A percentile compares a stretch with the other conserved stretches of the same genome.
These are phyloP conservation scores for Saturnispora dispora DNA, from an alignment of 805 yeast genomes.

Conservation along the genomic window DNA sequence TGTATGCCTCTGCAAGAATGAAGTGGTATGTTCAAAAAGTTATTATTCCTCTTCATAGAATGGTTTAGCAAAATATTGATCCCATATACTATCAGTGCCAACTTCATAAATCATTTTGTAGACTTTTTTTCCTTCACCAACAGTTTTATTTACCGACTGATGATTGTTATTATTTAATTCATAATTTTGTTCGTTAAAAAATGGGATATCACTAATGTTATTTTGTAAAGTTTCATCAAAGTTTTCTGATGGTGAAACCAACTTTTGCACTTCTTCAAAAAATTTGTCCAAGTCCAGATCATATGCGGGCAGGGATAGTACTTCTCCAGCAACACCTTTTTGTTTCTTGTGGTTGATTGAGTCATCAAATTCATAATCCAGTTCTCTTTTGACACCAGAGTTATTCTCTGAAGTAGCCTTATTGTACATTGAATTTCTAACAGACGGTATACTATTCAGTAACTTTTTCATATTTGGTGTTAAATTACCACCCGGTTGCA, in stretches of 20 bases:
- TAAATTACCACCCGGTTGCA: conserved; percentile 30
- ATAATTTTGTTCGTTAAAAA: not conserved
- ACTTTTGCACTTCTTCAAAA: conserved; percentile 38
- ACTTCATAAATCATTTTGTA: conserved; percentile 55
- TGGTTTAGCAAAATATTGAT: conserved; percentile 41
- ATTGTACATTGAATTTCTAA: conserved; percentile 11
- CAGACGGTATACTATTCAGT: conserved; percentile 28
- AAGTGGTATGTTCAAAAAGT: too few relatives aligned
- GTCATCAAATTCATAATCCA: not conserved
- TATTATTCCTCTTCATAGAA: conserved; percentile 14
- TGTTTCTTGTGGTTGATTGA: conserved; percentile 3
- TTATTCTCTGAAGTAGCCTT: not conserved
- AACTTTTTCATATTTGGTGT: conserved; percentile 32
- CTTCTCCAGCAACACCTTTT: not conserved
- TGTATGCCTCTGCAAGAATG: not conserved
- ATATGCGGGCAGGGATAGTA: conserved; percentile 27
- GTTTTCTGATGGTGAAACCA: conserved; percentile 16
- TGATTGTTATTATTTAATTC: not conserved
- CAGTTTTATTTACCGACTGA: not conserved
- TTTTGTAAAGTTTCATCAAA: conserved; percentile 12
- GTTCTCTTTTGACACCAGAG: not conserved
- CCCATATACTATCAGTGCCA: conserved; percentile 62
- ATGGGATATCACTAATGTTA: conserved; percentile 12
- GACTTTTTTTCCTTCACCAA: conserved; percentile 43
- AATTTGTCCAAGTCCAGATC: conserved; percentile 35